Evolutionary conservation across 75 land plant genomes (phyloP), one percentile per base, ranked within the genome.

Genomic region (Cunninghamia lanceolata): DNA sequence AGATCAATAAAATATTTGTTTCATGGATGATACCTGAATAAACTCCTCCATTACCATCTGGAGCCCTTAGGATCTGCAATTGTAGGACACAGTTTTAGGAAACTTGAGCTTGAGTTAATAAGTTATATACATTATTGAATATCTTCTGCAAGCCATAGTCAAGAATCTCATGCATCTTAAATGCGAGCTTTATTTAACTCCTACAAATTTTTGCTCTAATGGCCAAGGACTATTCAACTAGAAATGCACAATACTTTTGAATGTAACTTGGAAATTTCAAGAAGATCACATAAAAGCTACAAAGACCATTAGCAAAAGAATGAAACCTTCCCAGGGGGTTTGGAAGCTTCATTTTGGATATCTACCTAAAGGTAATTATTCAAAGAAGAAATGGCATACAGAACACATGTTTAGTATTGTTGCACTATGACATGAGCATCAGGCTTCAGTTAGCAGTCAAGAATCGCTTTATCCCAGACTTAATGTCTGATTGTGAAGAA

Each of bases 21-120:
- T 50, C 53, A 78, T 28, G 6, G 32, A 52, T 42, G 52, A 36
- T 88, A 95, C 97, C 99, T 87, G 99, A 70, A 90, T 94, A 96
- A 56, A 96, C 93, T 85, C 99, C 99, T 76, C 97, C 99, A 93
- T 96, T 96, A 77, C 99, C 99, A 93, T 96, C 99, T 63, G 97
- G 99, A 82, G 99, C 94, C 90, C 84, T 95, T 52, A 95, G 90
- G 36, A 96, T 92, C 98, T 96, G 90, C 66, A 45, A 77, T 87
- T 63, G 70, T 50, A 87, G 80, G 68, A 86, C 80, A 77, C n/a
- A 38, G 21, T 77, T 39, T 77, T 28, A 80, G 4, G 13, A 80
- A 80, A 40, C 47, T 28, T 7, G 3, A 45, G 40, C 56, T 53
- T 52, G 63, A 83, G 19, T 35, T 83, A 53, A 83, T 1, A 35